Evolutionary conservation across 179 eudicot genomes (phyloP), one percentile per base, ranked within the genome.

Genomic region (Spinacia oleracea): DNA sequence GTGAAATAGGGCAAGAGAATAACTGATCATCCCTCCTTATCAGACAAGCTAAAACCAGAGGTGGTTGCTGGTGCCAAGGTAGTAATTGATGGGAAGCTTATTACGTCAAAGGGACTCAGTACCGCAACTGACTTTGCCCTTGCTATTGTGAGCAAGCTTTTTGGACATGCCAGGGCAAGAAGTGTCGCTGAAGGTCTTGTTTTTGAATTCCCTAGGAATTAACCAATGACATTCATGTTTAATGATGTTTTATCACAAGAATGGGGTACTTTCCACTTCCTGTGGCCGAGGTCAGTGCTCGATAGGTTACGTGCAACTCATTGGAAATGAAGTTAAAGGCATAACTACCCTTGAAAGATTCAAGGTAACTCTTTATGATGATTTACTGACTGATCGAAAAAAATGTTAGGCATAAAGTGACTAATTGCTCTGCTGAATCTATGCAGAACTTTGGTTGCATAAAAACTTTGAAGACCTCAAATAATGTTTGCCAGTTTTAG

Each of bases 111-210:
- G 71, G 99, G 99, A 51, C 89, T 93, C 43, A 82, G 88, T 62
- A 85, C 88, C 48, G 78, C 90, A 73, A 82, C 81, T 7, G 93
- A 92, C 80, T 90, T 93, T 85, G 84, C 91, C 32, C 89, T 96
- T 78, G 91, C 96, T 84, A 92, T 96, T 48, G 98, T 96, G 59
- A 82, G 87, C 82, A 96, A 96, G 86, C 83, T 93, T 79, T 93
- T 91, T 56, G 96, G 94, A 66, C 87, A 89, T 78, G 86, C 89
- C 38, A 89, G 99, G 77, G 98, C 99, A 42, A 93, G 97, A 86
- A 88, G 98, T 85, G 97, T 96, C 9, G 98, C 99, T 16, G 98
- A 91, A 85, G 98, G 96, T 58, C 94, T 96, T 48, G 99, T 96
- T 75, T 89, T 86, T 51, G 92, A 90, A 81, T 96, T 89, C 84